These are phyloP conservation scores for Penicillium nordicum DNA, from an alignment of 2,329 filamentous ascomycete genomes.

Conservation along the genomic window DNA sequence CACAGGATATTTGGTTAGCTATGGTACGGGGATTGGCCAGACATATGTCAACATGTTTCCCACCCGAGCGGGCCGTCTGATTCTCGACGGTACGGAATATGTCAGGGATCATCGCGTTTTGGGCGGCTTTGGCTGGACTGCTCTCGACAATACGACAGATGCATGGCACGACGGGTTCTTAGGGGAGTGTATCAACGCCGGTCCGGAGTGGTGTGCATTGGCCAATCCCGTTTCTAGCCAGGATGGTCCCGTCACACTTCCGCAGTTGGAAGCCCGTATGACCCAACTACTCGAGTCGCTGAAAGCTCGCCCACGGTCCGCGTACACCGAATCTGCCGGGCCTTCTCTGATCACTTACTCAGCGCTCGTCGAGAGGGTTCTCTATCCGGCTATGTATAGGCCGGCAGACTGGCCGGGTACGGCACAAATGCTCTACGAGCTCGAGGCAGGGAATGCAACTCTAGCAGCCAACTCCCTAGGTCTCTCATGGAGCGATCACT, in stretches of 20 bases:
- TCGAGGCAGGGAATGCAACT: constrained; percentile 14
- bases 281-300: constrained; percentile 5
- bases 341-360: constrained; percentile 17
- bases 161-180: constrained; percentile 17
- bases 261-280: constrained; percentile 12
- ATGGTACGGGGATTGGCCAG: constrained; percentile 18
- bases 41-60: constrained; percentile 21
- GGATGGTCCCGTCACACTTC: constrained; percentile 2
- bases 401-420: constrained; percentile 8
- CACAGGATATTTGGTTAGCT: constrained; percentile 16
- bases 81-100: constrained; percentile 17
- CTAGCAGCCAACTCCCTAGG: constrained; percentile 11
- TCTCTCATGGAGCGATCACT: constrained; percentile 8
- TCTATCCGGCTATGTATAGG: constrained; percentile 14
- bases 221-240: constrained; percentile 2
- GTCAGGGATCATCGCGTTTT: constrained; percentile 13
- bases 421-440: constrained; percentile 14
- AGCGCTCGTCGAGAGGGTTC: constrained; percentile 6
- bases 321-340: constrained; percentile 11
- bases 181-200: constrained; percentile 15
- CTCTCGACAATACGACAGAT: constrained; percentile 16
- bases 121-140: constrained; percentile 17
- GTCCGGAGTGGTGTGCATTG: constrained; percentile 14
- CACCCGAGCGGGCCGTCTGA: constrained; percentile 12
- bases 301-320: constrained; percentile 9